These are phyloP conservation scores for Triangularia setosa DNA, from an alignment of 2,329 filamentous ascomycete genomes.

Conservation along the genomic window DNA sequence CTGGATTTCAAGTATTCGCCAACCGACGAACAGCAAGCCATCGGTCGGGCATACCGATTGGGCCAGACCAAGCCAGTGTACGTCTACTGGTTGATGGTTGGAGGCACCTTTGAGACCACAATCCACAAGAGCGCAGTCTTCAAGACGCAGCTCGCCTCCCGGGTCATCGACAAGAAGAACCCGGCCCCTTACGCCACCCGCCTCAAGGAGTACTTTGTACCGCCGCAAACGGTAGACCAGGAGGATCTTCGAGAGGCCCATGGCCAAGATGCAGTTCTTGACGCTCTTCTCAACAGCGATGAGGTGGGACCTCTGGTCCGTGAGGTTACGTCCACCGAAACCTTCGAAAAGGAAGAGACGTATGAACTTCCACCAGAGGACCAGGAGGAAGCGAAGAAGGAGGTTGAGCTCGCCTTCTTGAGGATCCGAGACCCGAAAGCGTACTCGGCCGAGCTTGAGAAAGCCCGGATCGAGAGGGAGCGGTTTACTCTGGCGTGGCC, in stretches of 20 bases:
- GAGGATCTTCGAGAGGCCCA: slow-evolving; percentile 36
- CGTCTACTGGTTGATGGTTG: slow-evolving; percentile 77
- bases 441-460: slow-evolving; percentile 16
- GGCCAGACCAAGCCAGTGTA: slow-evolving; percentile 77
- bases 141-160: slow-evolving; percentile 74
- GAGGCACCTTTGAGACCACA: slow-evolving; percentile 74
- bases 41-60: slow-evolving; percentile 81
- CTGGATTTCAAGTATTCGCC: slow-evolving; percentile 84
- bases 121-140: slow-evolving; percentile 73
- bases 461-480: neutral
- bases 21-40: slow-evolving; percentile 76
- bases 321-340: slow-evolving; percentile 64
- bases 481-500: neutral
- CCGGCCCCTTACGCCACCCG: slow-evolving; percentile 62
- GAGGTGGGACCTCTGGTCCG: slow-evolving; percentile 41
- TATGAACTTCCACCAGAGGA: slow-evolving; percentile 62
- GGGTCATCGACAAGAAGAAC: slow-evolving; percentile 81
- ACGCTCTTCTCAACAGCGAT: slow-evolving; percentile 40
- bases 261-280: slow-evolving; percentile 62
- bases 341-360: slow-evolving; percentile 66
- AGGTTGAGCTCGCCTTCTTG: slow-evolving; percentile 30
- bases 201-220: slow-evolving; percentile 54
- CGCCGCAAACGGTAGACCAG: slow-evolving; percentile 46
- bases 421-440: slow-evolving; percentile 22
- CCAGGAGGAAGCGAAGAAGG: slow-evolving; percentile 47